These are phyloP conservation scores for Lagenidium giganteum DNA, from an alignment of 352 stramenopile species.

Conservation along the genomic window DNA sequence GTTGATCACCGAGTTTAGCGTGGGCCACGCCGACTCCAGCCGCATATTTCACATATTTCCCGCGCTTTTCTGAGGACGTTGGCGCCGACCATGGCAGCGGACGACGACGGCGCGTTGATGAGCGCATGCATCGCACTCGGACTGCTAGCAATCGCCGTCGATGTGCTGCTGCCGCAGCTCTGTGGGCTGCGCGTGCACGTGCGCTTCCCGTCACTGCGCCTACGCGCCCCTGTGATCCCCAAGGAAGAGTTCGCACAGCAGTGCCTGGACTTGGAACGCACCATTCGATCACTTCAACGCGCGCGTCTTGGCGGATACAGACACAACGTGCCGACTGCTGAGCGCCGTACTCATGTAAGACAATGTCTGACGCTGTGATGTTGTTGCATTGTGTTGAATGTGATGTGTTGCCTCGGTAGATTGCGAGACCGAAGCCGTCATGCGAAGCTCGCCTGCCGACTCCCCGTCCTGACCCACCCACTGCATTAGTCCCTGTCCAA, in stretches of 20 bases:
- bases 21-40: no score
- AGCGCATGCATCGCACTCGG: slow-evolving; percentile 54
- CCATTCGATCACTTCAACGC: slow-evolving; percentile 32
- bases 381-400: no score
- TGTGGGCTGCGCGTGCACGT: slow-evolving; percentile 53
- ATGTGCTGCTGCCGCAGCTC: slow-evolving; percentile 44
- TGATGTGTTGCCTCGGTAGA: no score
- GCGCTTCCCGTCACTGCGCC: slow-evolving; percentile 8
- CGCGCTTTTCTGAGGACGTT: neutral
- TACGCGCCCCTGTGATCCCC: slow-evolving; percentile 19
- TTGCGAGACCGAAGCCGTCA: no score
- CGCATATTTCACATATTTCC: no score
- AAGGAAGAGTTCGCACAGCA: slow-evolving; percentile 35
- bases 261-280: slow-evolving; percentile 28
- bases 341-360: no score
- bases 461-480: no score
- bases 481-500: no score
- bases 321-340: no score
- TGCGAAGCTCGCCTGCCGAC: no score
- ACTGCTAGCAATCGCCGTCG: slow-evolving; percentile 36
- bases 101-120: slow-evolving; percentile 47
- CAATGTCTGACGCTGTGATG: no score
- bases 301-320: neutral
- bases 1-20: no score
- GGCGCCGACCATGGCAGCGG: slow-evolving; percentile 37